Evolutionary conservation across 768 basidiomycete species (phyloP), one percentile per base, ranked within the genome.

Genomic region (Leccinum pellstonianum): DNA sequence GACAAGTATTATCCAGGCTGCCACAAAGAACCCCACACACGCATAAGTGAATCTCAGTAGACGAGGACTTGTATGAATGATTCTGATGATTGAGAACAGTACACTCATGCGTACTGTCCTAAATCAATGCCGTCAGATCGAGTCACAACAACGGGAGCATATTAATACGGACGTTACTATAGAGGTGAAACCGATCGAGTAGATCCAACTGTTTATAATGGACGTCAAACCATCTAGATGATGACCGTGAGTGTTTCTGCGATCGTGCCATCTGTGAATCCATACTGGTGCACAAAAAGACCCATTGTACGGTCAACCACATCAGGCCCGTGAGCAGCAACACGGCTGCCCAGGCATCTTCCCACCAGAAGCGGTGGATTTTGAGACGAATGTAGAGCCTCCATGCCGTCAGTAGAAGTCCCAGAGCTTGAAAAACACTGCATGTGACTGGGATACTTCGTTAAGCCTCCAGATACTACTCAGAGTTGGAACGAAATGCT

Each of bases 101-200:
- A 68, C 38, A 52, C 67, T 68, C 61, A 63, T 60, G 46, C 61
- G 66, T 4, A 57, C 61, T 21, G 56, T 9, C 66, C 66, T 68
- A 47, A 8, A 41, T 41, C 19, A 23, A 19, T 15, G 12, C 8
- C 4, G 10, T 61, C 14, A 60, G 59, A 4, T 17, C 6, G 6
- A n/a, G 11, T 38, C 11, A 17, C 21, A 11, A n/a, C n/a, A 43
- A 19, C 5, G 14, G 5, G 47, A 33, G 4, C 5, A 17, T 31
- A 29, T 27, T 15, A 46, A 38, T 17, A 58, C 56, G 23, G 43
- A 66, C 61, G 23, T 48, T 19, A 57, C 7, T 51, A 65, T 60
- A 35, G 15, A 56, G 11, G 54, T 62, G 25, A 63, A 66, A 25
- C 37, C 6, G 23, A 66, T 41, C 1, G 54, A 43, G 46, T 66